Base-by-base conservation (phyloP, 225 moss, liverwort and hornwort species). In the Sphagnum contortum region DNA sequence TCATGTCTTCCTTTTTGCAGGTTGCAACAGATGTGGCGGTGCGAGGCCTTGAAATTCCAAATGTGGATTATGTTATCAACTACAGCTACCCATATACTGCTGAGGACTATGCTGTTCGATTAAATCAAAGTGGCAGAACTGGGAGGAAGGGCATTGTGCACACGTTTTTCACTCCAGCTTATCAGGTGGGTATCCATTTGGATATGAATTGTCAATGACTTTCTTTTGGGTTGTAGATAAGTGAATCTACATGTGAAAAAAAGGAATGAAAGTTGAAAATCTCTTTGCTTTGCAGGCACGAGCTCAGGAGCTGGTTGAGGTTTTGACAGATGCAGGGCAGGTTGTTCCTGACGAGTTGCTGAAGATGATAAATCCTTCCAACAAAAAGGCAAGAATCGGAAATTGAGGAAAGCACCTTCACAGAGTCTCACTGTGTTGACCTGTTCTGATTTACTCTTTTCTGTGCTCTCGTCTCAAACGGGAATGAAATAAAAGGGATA, bases 281-380 rank as follows among this genome's bases (percentile, higher is more conserved):
- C 29, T 29, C 1, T 29, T 52, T 47, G 61, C 11, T 64, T 12
- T 57, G 54, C 73, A 81, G 81, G 83, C 76, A 11, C 78, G 89
- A 59, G 83, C 98, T 59, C 91, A 92, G 48, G 98, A 93, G 80
- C 87, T 98, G 13, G 92, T 93, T 64, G 93, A 98, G 77, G 93
- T 98, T 7, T 66, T 98, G 5, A 87, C 75, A 49, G 93, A 98
- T 56, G 90, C 98, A 2, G 91, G 79, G 60, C 98, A 98, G 75
- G 70, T 64, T 10, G 87, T 98, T 4, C 91, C 93, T 0, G 85
- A 88, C 29, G 93, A 93, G 55, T 81, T 98, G 12, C 76, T 98
- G 46, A 91, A 91, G 77, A 91, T 98, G 47, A 49, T 13, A 48
- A 29, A n/a, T 64, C 8, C 64, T 51, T 48, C 29, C 29, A 29